Evolutionary conservation across 495 filamentous ascomycete genomes (phyloP), one percentile per base, ranked within the genome.

Genomic region (Bombardia bombarda): DNA sequence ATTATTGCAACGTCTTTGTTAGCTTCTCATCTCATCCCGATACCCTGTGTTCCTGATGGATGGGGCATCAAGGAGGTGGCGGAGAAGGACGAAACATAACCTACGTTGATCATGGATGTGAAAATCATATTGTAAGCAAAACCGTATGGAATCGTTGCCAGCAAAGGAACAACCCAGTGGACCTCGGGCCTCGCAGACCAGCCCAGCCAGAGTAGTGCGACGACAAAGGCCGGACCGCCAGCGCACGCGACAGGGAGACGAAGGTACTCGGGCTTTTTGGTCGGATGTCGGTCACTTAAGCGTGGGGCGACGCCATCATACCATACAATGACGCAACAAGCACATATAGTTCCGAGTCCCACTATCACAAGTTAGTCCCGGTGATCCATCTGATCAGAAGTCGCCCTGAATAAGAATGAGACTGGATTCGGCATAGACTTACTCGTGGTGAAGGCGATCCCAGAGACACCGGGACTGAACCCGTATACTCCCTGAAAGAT

Each of bases 141-240:
- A 7, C 84, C 84, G 46, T 84, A 83, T 2, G 79, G 59, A 2
- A 84, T 35, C 2, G 74, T 75, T 0, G 79, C 68, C 5, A 80
- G 38, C 1, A 75, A 63, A 0, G 82, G 82, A 1, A 77, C 74
- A 7, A 74, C 65, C 78, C 77, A 86, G 52, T 78, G 79, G 7
- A 84, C 61, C 18, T 47, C 58, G 3, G 62, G 35, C 0, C 61
- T 62, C 0, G 79, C 73, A 1, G 79, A 69, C 82, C 80, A 86
- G 22, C 72, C 83, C 13, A 82, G 66, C 84, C 83, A 87, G 55
- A 86, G 82, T 9, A 80, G 61, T 24, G 66, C 63, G n/a, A 74
- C 51, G 0, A 72, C 67, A 38, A 83, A 73, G 12, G 74, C 59
- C 0, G 79, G 77, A 1, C 80, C 82, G 1, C 72, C 75, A 2